Conservation (phyloP, 139 green algal genomes). For the Micractinium conductrix region DNA sequence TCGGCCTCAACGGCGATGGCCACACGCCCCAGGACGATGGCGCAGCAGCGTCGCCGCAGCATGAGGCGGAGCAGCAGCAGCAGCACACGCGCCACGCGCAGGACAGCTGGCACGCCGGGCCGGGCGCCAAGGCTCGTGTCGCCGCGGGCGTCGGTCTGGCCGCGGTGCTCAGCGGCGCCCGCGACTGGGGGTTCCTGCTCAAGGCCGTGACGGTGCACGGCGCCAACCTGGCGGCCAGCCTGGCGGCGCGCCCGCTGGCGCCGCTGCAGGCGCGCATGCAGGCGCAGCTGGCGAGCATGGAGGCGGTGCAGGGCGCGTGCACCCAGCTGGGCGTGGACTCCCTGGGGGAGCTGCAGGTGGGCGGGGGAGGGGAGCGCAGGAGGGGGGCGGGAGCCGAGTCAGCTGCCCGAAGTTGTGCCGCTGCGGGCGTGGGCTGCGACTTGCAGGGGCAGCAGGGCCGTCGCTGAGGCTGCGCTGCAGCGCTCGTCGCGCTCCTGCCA, state of each 20-base stretch:
- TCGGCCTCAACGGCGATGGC: no score
- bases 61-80: neutral
- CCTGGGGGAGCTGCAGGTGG: slow-evolving; percentile 12
- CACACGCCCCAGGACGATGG: no score
- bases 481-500: no score
- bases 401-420: no score
- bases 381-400: no score
- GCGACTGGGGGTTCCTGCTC: slow-evolving; percentile 29
- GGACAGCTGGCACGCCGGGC: no score
- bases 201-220: slow-evolving; percentile 1
- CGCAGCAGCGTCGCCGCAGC: no score
- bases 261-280: slow-evolving; percentile 25
- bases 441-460: neutral
- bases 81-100: neutral
- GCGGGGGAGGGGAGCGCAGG: neutral
- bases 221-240: slow-evolving; percentile 13
- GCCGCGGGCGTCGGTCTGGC: slow-evolving; percentile 23
- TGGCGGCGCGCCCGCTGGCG: neutral
- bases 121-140: no score
- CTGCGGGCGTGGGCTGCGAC: no score
- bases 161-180: slow-evolving; percentile 14
- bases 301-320: slow-evolving; percentile 19
- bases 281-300: slow-evolving; percentile 16
- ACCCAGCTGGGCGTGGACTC: slow-evolving; percentile 7
- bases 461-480: no score